phyloP scores from a whole-genome alignment of 148 eudicot genomes.

The Cornus controversa region DNA sequence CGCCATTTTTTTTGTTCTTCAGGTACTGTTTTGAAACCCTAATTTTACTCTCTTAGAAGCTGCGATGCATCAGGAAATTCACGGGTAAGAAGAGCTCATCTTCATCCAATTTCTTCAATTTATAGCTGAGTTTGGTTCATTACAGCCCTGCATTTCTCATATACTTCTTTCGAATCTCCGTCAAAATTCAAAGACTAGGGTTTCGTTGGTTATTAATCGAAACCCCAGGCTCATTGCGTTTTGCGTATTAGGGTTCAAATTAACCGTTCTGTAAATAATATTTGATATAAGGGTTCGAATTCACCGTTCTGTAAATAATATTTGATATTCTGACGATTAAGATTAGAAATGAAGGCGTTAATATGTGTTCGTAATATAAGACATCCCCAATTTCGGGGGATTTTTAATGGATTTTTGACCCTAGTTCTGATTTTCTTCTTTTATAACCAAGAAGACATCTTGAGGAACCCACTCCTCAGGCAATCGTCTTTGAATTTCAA shows the following conservation, averaged over 20 bases:
- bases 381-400: slow-evolving; percentile 42
- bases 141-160: background rate
- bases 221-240: background rate
- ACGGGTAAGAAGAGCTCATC: background rate
- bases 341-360: slow-evolving; percentile 26
- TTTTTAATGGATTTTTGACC: slow-evolving; percentile 58
- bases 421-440: slow-evolving; percentile 53
- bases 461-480: slow-evolving; percentile 39
- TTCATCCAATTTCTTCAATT: slow-evolving; percentile 4
- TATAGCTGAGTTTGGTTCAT: background rate
- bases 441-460: slow-evolving; percentile 50
- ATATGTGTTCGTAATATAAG: slow-evolving; percentile 22
- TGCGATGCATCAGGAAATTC: background rate
- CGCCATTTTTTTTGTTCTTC: too few species aligned
- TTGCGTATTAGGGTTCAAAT: background rate
- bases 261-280: background rate
- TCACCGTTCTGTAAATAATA: background rate
- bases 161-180: background rate
- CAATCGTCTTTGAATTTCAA: slow-evolving; percentile 22
- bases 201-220: background rate
- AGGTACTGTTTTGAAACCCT: background rate
- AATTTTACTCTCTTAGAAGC: background rate
- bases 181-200: background rate
- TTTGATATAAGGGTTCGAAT: background rate
- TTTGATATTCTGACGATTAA: background rate